Base-by-base conservation (phyloP, 140 eudicot genomes). In the Senecio squalidus region DNA sequence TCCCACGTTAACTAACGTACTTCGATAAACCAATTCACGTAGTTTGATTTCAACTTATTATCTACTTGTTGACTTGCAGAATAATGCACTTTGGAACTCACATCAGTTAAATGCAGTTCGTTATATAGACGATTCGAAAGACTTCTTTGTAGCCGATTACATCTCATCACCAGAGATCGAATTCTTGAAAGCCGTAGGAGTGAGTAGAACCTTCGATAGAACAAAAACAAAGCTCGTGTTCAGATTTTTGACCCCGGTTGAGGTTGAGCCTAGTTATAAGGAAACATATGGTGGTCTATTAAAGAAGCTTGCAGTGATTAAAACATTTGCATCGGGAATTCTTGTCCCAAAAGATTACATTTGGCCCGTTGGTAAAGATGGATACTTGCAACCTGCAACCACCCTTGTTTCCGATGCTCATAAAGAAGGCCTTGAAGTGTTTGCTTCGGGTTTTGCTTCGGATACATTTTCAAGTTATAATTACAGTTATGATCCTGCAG, bases 161-260 rank as follows among this genome's bases (percentile, higher is more conserved):
- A 71, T 92, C 41, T 92, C 98, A 21, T 92, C 98, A 21, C 83
- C 98, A 0, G 98, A 92, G 74, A 76, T 84, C 0, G 85, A 76
- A 43, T 92, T 92, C 87, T 75, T 92, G 78, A 92, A 80, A 71
- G 59, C 73, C 15, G 14, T 84, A 13, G 65, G 60, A 36, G 57
- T 62, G 6, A 71, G 82, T 23, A 70, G 53, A 66, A 29, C 80
- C 28, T 54, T 71, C 13, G 81, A 76, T 44, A 54, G 24, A 22
- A 49, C 70, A 18, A 72, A 60, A 15, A 76, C 86, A 4, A 92
- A 84, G 63, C 81, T 87, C 6, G 36, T 92, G 11, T 78, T 92
- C 52, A 68, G 60, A 34, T 73, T 92, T 66, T 20, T 66, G 29
- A 74, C 31, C 6, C 51, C 49, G 6, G 75, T 52, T 5, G 75